Percentiles rank a stretch among this genome's conserved stretches.
Conservation (phyloP, 371 early-diverging fungal species). For the Gilbertella persicaria region DNA sequence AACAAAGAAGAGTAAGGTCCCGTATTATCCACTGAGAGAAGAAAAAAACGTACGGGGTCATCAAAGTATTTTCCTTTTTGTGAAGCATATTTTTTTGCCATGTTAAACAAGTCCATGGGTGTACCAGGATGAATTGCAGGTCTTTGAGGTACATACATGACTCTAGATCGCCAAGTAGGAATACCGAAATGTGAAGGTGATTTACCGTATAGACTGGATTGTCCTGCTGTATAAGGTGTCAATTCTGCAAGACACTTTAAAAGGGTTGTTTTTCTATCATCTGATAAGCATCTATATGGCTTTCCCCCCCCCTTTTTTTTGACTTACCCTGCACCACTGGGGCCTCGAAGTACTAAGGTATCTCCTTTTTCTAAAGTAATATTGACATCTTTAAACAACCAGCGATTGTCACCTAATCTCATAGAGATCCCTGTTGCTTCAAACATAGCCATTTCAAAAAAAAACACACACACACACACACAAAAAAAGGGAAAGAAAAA, state of each 20-base stretch:
- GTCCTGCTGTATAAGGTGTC: slow-evolving; percentile 64
- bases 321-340: slow-evolving; percentile 72
- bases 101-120: slow-evolving; percentile 69
- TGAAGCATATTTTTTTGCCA: slow-evolving; percentile 56
- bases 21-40: too few species aligned
- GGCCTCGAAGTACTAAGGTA: slow-evolving; percentile 67
- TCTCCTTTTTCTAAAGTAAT: slow-evolving; percentile 59
- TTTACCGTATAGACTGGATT: slow-evolving; percentile 57
- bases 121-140: slow-evolving; percentile 75
- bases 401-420: slow-evolving; percentile 44
- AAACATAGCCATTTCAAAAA: slow-evolving; percentile 13
- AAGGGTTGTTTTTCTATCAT: slow-evolving; percentile 79
- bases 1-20: too few species aligned
- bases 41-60: slow-evolving; percentile 57
- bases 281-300: neutral
- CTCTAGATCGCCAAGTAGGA: slow-evolving; percentile 73
- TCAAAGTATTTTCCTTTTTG: slow-evolving; percentile 57
- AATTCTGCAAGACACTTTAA: slow-evolving; percentile 82
- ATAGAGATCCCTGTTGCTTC: slow-evolving; percentile 27
- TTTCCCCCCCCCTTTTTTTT: neutral
- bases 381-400: slow-evolving; percentile 65
- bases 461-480: too few species aligned
- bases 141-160: slow-evolving; percentile 91
- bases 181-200: slow-evolving; percentile 65
- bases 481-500: slow-evolving; percentile 4